Percentiles rank a stretch among this genome's conserved stretches.
phyloP scores from a whole-genome alignment of 768 basidiomycete species.

The Kwoniella shandongensis region DNA sequence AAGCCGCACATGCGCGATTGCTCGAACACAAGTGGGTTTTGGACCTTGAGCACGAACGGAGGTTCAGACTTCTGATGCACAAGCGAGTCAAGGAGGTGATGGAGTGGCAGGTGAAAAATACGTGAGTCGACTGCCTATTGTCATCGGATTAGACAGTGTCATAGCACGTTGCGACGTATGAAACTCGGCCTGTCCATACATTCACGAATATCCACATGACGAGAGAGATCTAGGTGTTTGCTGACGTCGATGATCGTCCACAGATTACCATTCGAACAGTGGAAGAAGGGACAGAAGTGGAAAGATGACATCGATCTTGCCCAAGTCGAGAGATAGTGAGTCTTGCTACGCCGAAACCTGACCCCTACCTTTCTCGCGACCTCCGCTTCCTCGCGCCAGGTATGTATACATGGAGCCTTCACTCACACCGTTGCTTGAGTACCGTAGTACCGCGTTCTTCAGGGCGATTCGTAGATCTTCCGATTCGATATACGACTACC shows the following conservation, averaged over 20 bases:
- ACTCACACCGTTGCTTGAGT: neutral
- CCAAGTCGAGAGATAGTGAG: slow-evolving; percentile 7
- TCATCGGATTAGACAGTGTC: too few relatives aligned
- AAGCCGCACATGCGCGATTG: neutral
- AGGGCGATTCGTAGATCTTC: slow-evolving; percentile 12
- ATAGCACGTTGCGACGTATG: too few relatives aligned
- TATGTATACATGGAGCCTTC: too few relatives aligned
- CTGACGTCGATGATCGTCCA: neutral
- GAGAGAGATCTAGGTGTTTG: neutral
- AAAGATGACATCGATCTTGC: neutral
- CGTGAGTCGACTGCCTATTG: slow-evolving; percentile 10
- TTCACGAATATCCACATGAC: too few relatives aligned
- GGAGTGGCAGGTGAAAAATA: slow-evolving; percentile 9
- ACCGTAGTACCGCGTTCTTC: slow-evolving; percentile 8
- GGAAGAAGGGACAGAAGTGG: slow-evolving; percentile 6
- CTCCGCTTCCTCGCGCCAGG: too few relatives aligned
- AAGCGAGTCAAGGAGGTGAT: slow-evolving; percentile 5
- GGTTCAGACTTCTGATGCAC: slow-evolving; percentile 11
- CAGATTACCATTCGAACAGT: slow-evolving; percentile 6
- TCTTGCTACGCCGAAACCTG: too few relatives aligned
- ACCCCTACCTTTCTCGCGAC: too few relatives aligned
- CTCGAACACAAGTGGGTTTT: slow-evolving; percentile 11
- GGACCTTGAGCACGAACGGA: slow-evolving; percentile 14
- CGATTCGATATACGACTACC: slow-evolving; percentile 5
- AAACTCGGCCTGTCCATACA: too few relatives aligned